Percentiles rank a stretch among this genome's conserved stretches.
Evolutionary conservation across 345 rosid species (phyloP).

Genomic region (Tarenaya hassleriana): DNA sequence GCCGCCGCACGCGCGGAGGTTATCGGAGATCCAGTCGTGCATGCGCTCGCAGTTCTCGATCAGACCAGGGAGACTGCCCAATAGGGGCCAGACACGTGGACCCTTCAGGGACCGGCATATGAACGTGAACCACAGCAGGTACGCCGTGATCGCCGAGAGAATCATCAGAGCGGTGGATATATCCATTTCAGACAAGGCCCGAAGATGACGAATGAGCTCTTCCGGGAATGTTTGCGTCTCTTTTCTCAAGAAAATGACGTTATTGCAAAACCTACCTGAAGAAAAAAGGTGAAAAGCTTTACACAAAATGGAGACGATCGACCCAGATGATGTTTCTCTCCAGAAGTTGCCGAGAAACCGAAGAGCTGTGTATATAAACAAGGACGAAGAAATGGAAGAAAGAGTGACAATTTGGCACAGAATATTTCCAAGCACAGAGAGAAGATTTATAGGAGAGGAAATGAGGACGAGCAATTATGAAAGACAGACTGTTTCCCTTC

Average conservation of each 20-base stretch:
- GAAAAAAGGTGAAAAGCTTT: slow-evolving; percentile 4
- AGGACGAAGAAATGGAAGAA: slow-evolving; percentile 13
- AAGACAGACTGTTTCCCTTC: slow-evolving; percentile 49
- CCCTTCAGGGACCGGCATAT: slow-evolving; percentile 74
- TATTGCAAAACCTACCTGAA: slow-evolving; percentile 7
- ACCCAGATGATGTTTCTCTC: neutral
- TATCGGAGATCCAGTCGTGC: slow-evolving; percentile 98
- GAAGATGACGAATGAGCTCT: neutral
- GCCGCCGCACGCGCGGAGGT: slow-evolving; percentile 86
- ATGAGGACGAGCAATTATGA: slow-evolving; percentile 39
- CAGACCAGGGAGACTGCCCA: slow-evolving; percentile 92
- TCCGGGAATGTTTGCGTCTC: neutral
- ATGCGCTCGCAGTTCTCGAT: slow-evolving; percentile 79
- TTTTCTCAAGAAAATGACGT: slow-evolving; percentile 1
- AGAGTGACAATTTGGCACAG: neutral
- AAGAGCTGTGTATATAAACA: neutral
- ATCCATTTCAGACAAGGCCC: slow-evolving; percentile 39
- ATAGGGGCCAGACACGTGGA: slow-evolving; percentile 85
- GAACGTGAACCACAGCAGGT: slow-evolving; percentile 82
- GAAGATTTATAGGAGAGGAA: slow-evolving; percentile 43
- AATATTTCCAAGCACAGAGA: slow-evolving; percentile 23
- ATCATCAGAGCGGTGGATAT: slow-evolving; percentile 51
- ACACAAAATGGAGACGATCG: slow-evolving; percentile 9
- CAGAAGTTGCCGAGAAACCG: neutral
- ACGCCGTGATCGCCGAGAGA: slow-evolving; percentile 59